These are phyloP conservation scores for Phytopythium sindhum DNA, from an alignment of 352 stramenopile genomes.

Conservation along the genomic window DNA sequence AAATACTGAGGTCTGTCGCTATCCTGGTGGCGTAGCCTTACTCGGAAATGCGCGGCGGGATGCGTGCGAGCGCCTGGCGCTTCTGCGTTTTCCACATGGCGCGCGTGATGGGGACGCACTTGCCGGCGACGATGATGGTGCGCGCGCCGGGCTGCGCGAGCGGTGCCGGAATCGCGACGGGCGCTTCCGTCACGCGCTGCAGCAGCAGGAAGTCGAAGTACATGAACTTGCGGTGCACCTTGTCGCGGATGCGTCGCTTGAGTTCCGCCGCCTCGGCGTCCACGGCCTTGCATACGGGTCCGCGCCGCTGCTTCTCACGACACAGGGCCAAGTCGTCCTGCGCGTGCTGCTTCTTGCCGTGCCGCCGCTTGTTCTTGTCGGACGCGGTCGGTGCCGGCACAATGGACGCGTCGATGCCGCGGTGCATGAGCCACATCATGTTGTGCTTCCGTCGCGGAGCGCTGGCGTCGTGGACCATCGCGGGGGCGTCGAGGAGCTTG, in stretches of 20 bases:
- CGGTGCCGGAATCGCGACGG: conserved; percentile 41
- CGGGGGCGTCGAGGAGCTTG: neutral
- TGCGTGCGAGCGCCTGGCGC: neutral
- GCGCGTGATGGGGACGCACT: conserved; percentile 56
- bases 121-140: conserved; percentile 43
- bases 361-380: conserved; percentile 12
- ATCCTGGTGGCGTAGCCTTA: no score
- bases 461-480: neutral
- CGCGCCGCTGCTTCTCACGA: conserved; percentile 9
- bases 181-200: conserved; percentile 50
- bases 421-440: conserved; percentile 31
- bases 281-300: conserved; percentile 4
- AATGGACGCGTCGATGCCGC: conserved; percentile 20
- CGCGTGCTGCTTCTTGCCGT: conserved; percentile 12
- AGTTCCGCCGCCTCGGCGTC: conserved; percentile 42
- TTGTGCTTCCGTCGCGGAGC: conserved; percentile 16
- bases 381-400: conserved; percentile 11
- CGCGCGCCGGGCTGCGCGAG: conserved; percentile 26
- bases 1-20: no score
- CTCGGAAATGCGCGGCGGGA: neutral
- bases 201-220: conserved; percentile 62
- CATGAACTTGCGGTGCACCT: conserved; percentile 38
- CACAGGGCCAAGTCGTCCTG: conserved; percentile 6
- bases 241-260: conserved; percentile 52
- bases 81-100: conserved; percentile 53